Percentiles rank a stretch among this genome's conserved stretches.
Conservation (phyloP, 148 eudicot species). For the Hydrangea macrophylla region DNA sequence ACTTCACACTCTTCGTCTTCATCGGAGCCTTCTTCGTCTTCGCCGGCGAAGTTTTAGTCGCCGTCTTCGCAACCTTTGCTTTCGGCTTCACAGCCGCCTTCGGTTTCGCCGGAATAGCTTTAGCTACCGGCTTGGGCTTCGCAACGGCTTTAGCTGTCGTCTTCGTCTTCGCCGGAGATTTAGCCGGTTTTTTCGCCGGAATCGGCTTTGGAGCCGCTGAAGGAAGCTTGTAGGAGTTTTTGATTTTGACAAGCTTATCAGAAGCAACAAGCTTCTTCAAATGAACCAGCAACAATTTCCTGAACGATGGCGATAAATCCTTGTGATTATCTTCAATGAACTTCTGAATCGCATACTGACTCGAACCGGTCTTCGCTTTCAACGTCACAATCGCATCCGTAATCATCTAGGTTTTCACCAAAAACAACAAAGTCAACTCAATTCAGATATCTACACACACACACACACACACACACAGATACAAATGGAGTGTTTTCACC, state of each 20-base stretch:
- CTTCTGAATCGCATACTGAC: constrained; percentile 49
- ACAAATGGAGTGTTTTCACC: too few species aligned
- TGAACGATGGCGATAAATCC: constrained; percentile 34
- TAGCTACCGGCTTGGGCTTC: constrained; percentile 20
- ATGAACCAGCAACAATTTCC: constrained; percentile 36
- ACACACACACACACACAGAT: not conserved
- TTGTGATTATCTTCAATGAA: constrained; percentile 55
- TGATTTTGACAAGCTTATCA: constrained; percentile 36
- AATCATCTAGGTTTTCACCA: constrained; percentile 36
- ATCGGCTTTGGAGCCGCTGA: constrained; percentile 25
- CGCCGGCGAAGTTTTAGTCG: not conserved
- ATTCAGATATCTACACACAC: not conserved
- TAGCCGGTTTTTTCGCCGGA: constrained; percentile 14
- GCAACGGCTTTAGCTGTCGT: not conserved
- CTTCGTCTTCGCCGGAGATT: not conserved
- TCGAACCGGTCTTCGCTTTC: constrained; percentile 58
- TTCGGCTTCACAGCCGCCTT: not conserved
- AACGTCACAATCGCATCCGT: constrained; percentile 38
- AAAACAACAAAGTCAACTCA: not conserved
- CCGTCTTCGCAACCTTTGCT: constrained; percentile 7
- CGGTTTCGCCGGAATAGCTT: too few species aligned
- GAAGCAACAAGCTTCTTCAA: constrained; percentile 33
- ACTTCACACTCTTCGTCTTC: constrained; percentile 22
- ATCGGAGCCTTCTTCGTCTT: constrained; percentile 28
- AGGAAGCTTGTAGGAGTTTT: constrained; percentile 42